Conservation (phyloP, 2,329 filamentous ascomycete genomes). For the Xylariomycetidae sp. region DNA sequence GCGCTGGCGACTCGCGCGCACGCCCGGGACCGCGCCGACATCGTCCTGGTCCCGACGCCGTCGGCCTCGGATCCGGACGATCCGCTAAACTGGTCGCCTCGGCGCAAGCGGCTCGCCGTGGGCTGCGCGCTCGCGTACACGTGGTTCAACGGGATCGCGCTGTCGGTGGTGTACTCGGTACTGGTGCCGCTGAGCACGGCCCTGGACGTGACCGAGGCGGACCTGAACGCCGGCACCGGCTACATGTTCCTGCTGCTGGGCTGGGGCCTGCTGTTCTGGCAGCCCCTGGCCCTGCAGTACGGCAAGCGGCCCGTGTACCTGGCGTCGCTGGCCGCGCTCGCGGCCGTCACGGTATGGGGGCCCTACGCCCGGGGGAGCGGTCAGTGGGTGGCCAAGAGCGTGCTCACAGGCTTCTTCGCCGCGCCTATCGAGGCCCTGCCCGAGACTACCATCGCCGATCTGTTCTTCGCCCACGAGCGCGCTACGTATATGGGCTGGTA, state of each 20-base stretch:
- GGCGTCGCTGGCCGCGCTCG: slow-evolving; percentile 28
- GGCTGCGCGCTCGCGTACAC: slow-evolving; percentile 28
- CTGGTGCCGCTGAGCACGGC: slow-evolving; percentile 23
- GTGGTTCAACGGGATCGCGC: slow-evolving; percentile 35
- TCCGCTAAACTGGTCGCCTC: slow-evolving; percentile 44
- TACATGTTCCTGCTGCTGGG: slow-evolving; percentile 37
- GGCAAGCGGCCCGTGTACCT: slow-evolving; percentile 38
- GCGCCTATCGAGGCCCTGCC: slow-evolving; percentile 42
- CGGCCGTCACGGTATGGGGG: slow-evolving; percentile 31
- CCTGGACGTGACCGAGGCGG: slow-evolving; percentile 17
- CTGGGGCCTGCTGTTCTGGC: slow-evolving; percentile 42
- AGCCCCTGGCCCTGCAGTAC: slow-evolving; percentile 41
- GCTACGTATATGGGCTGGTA: slow-evolving; percentile 40
- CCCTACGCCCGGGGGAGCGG: slow-evolving; percentile 33
- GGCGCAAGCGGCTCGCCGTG: slow-evolving; percentile 24
- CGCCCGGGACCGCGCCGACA: slow-evolving; percentile 30
- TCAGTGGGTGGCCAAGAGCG: slow-evolving; percentile 41
- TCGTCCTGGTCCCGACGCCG: slow-evolving; percentile 47
- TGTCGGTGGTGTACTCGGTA: slow-evolving; percentile 26
- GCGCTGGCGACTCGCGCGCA: slow-evolving; percentile 28
- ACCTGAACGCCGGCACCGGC: slow-evolving; percentile 26
- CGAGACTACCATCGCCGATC: slow-evolving; percentile 38
- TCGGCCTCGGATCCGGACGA: slow-evolving; percentile 47
- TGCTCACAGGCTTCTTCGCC: slow-evolving; percentile 39
- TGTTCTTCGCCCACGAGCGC: slow-evolving; percentile 37